Conservation (phyloP, 1,284 basidiomycete species). For the Sanghuangporus baumii region DNA sequence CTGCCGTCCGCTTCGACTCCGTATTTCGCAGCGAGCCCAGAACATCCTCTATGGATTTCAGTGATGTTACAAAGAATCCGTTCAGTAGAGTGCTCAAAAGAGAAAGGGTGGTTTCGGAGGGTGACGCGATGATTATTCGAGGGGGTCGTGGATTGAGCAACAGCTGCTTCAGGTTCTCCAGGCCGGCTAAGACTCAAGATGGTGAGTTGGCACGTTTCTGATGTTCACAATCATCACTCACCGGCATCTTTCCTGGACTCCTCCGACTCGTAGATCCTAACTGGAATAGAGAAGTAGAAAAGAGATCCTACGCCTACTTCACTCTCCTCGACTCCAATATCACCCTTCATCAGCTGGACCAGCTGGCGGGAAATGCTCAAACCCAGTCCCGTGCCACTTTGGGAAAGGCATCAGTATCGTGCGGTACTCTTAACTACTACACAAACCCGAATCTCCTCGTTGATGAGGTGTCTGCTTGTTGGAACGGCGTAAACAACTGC, state of each 20-base stretch:
- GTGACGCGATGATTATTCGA: constrained; percentile 51
- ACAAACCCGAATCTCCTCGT: constrained; percentile 54
- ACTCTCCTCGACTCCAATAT: constrained; percentile 56
- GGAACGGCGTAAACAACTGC: constrained; percentile 63
- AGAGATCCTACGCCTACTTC: constrained; percentile 55
- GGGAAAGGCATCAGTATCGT: not conserved
- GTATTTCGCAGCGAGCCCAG: constrained; percentile 36
- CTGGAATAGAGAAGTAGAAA: constrained; percentile 68
- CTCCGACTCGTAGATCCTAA: constrained; percentile 47
- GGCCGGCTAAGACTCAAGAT: constrained; percentile 28
- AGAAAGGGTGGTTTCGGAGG: constrained; percentile 48
- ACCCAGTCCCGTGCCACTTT: constrained; percentile 35
- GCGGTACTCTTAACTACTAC: not conserved
- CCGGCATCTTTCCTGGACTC: constrained; percentile 36
- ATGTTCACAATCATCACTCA: not conserved
- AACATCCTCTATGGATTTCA: constrained; percentile 41
- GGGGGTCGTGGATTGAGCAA: constrained; percentile 42
- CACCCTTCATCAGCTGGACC: constrained; percentile 67
- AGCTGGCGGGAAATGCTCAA: constrained; percentile 67
- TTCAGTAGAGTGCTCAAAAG: constrained; percentile 52
- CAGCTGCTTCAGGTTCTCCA: constrained; percentile 38
- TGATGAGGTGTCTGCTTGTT: constrained; percentile 70
- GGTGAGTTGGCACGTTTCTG: constrained; percentile 27
- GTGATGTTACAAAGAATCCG: constrained; percentile 43
- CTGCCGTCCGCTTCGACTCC: constrained; percentile 27